Percentiles rank a stretch among this genome's conserved stretches.
These are phyloP conservation scores for Pulveroboletus frians DNA, from an alignment of 768 basidiomycete species.

Conservation along the genomic window DNA sequence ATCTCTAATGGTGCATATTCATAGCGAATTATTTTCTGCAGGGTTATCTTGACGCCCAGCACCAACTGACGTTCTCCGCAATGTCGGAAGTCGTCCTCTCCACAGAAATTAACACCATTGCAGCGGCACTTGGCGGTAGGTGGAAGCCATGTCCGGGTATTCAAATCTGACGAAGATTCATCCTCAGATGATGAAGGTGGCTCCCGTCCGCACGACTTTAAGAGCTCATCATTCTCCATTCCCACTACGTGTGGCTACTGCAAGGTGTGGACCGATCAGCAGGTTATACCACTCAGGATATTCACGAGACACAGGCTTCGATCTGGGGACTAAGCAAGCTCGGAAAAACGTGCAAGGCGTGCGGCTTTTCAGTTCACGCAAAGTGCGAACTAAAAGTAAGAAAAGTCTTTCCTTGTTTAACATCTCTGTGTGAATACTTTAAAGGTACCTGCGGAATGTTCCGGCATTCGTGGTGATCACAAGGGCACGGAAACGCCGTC, in stretches of 20 bases:
- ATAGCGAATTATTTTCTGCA: conserved; percentile 24
- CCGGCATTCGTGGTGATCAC: conserved; percentile 25
- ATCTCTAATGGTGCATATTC: not conserved
- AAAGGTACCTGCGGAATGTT: conserved; percentile 73
- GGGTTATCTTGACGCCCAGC: conserved; percentile 60
- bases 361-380: conserved; percentile 73
- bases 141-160: not conserved
- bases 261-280: conserved; percentile 44
- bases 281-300: not conserved
- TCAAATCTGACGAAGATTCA: conserved; percentile 7
- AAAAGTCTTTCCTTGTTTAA: conserved; percentile 3
- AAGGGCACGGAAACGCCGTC: conserved; percentile 24
- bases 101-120: conserved; percentile 62
- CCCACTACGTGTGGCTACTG: conserved; percentile 80
- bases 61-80: conserved; percentile 50
- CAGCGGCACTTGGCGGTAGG: conserved; percentile 59
- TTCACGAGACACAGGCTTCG: conserved; percentile 47
- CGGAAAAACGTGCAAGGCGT: conserved; percentile 77
- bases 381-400: conserved; percentile 83
- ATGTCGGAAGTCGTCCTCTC: conserved; percentile 54
- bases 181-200: conserved; percentile 66
- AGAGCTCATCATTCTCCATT: conserved; percentile 81
- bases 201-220: conserved; percentile 71
- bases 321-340: conserved; percentile 88
- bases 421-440: conserved; percentile 7